phyloP scores from a whole-genome alignment of 768 basidiomycete genomes.

The Cyclocybe aegerita region DNA sequence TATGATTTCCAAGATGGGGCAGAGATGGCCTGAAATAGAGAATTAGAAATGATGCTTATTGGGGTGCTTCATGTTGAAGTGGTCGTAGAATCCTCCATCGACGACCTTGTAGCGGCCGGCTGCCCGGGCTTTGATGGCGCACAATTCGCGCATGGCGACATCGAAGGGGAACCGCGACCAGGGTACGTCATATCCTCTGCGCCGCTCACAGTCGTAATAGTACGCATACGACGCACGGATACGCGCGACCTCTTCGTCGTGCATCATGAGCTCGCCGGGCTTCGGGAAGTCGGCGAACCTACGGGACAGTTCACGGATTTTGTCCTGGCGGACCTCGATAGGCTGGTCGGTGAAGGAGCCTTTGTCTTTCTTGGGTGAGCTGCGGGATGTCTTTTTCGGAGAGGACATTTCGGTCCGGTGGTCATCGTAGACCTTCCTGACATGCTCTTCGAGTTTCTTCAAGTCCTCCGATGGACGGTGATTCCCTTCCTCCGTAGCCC shows the following conservation, averaged over 20 bases:
- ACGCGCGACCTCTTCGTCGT: slow-evolving; percentile 29
- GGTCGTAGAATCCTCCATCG: slow-evolving; percentile 43
- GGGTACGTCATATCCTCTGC: slow-evolving; percentile 3
- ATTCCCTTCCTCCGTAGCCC: slow-evolving; percentile 17
- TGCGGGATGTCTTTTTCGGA: slow-evolving; percentile 14
- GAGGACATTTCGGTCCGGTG: slow-evolving; percentile 26
- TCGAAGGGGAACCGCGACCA: slow-evolving; percentile 43
- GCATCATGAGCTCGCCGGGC: slow-evolving; percentile 24
- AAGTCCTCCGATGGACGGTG: slow-evolving; percentile 30
- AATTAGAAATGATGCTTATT: slow-evolving; percentile 14
- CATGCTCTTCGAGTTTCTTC: slow-evolving; percentile 38
- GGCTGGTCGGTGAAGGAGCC: slow-evolving; percentile 32
- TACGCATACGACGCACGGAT: slow-evolving; percentile 62
- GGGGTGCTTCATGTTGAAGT: slow-evolving; percentile 32
- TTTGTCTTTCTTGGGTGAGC: slow-evolving; percentile 19
- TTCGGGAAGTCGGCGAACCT: slow-evolving; percentile 34
- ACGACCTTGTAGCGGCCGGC: slow-evolving; percentile 41
- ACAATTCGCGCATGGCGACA: slow-evolving; percentile 53
- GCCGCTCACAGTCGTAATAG: slow-evolving; percentile 28
- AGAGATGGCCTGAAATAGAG: too few species aligned
- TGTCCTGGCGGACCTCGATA: slow-evolving; percentile 53
- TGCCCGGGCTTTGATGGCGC: slow-evolving; percentile 50
- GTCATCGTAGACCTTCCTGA: slow-evolving; percentile 28
- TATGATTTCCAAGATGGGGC: neutral
- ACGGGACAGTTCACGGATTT: slow-evolving; percentile 44